A percentile compares a stretch with the other conserved stretches of the same genome.
phyloP scores from a whole-genome alignment of 2,329 filamentous ascomycete species.

The Gnomoniopsis sp. region DNA sequence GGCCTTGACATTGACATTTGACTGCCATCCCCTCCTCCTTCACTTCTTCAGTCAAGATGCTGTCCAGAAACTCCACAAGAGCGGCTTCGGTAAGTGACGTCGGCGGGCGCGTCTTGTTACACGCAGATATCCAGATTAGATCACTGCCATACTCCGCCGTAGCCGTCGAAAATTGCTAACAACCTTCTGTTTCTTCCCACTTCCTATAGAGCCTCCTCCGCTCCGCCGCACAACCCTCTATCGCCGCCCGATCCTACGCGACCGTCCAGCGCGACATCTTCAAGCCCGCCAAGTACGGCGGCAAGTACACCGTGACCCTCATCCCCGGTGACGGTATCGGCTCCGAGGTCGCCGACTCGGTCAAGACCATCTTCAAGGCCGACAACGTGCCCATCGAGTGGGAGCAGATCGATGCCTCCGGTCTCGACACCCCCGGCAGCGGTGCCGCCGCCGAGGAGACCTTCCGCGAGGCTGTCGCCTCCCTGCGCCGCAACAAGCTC shows the following conservation, averaged over 20 bases:
- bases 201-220: constrained; percentile 47
- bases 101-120: not conserved
- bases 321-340: constrained; percentile 99
- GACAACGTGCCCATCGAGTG: constrained; percentile 96
- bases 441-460: constrained; percentile 83
- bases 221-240: constrained; percentile 39
- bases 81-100: constrained; percentile 52
- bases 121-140: not conserved
- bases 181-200: not conserved
- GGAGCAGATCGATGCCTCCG: constrained; percentile 95
- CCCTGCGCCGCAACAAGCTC: constrained; percentile 96
- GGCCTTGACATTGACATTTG: not conserved
- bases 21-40: not conserved
- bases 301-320: constrained; percentile 98
- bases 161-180: not conserved
- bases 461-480: constrained; percentile 93
- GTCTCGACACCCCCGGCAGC: constrained; percentile 69
- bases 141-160: not conserved
- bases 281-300: constrained; percentile 97
- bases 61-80: constrained; percentile 55
- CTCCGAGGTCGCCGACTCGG: constrained; percentile 91
- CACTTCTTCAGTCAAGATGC: constrained; percentile 39
- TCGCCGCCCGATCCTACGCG: constrained; percentile 59
- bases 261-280: constrained; percentile 94
- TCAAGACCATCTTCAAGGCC: constrained; percentile 98